Conservation (phyloP, 2,329 filamentous ascomycete species). For the Ascomycota sp. region DNA sequence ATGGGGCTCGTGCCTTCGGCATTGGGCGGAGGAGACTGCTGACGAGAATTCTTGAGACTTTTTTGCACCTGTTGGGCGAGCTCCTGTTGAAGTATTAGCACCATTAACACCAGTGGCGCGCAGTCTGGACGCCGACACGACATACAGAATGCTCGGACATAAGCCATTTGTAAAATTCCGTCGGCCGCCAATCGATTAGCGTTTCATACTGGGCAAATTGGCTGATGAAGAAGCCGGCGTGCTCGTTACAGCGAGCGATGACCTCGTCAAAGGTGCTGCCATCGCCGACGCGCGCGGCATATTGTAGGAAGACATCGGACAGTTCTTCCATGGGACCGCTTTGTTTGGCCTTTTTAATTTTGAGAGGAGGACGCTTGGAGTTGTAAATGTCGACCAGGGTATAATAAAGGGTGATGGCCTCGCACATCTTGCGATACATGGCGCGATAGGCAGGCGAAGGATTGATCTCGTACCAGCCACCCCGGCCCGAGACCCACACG, state of each 20-base stretch:
- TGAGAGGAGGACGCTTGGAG: conserved; percentile 10
- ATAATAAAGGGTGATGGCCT: conserved; percentile 45
- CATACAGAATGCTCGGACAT: conserved; percentile 19
- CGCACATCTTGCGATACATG: conserved; percentile 37
- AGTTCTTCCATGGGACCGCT: conserved; percentile 11
- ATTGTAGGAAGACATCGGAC: conserved; percentile 16
- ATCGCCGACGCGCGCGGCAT: conserved; percentile 30
- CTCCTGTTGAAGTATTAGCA: conserved; percentile 8
- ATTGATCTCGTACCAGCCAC: conserved; percentile 49
- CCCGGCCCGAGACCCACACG: conserved; percentile 38
- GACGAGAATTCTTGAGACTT: conserved; percentile 6
- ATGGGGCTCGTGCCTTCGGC: conserved; percentile 3
- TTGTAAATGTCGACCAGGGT: conserved; percentile 36
- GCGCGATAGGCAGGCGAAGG: conserved; percentile 35
- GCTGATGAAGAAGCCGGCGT: conserved; percentile 29
- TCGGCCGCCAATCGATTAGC: conserved; percentile 20
- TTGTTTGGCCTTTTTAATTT: conserved; percentile 9
- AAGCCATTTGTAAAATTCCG: conserved; percentile 29
- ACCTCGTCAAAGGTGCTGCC: conserved; percentile 30
- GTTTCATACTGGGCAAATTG: conserved; percentile 24
- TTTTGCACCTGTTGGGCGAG: conserved; percentile 7
- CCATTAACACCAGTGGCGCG: no score
- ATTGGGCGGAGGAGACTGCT: conserved; percentile 4
- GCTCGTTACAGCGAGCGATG: conserved; percentile 21
- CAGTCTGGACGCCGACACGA: conserved; percentile 3